Evolutionary conservation across 345 rosid species (phyloP).

Genomic region (Corymbia maculata): DNA sequence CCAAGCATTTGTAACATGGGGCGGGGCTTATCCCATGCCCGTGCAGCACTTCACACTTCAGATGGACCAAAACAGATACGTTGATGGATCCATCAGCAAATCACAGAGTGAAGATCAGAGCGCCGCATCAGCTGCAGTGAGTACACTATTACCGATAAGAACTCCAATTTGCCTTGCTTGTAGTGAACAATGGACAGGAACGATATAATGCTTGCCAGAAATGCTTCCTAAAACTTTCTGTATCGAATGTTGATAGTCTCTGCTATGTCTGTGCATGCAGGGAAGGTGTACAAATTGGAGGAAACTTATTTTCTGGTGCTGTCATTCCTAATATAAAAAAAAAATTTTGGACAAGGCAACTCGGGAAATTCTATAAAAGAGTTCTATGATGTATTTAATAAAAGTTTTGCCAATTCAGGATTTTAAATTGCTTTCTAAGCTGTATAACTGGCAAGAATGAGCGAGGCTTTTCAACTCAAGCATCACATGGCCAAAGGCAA

Average conservation of each 20-base stretch:
- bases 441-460: background rate
- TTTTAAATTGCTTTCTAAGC: background rate
- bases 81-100: slow-evolving; percentile 2
- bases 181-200: background rate
- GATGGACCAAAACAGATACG: background rate
- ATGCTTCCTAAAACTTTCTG: background rate
- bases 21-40: background rate
- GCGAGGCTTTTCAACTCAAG: background rate
- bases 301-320: slow-evolving; percentile 4
- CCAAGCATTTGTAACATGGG: background rate
- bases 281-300: background rate
- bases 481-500: background rate
- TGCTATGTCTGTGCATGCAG: background rate
- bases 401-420: background rate
- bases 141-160: background rate
- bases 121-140: slow-evolving; percentile 4
- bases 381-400: background rate
- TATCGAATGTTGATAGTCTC: background rate
- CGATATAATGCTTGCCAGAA: background rate
- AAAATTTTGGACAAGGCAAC: background rate
- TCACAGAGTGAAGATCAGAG: slow-evolving; percentile 1
- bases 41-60: background rate
- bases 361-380: background rate
- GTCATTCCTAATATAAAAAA: background rate
- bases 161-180: background rate